Evolutionary conservation across 2,329 filamentous ascomycete species (phyloP), one percentile per base, ranked within the genome.

Genomic region (Ceratocystis cubensis): DNA sequence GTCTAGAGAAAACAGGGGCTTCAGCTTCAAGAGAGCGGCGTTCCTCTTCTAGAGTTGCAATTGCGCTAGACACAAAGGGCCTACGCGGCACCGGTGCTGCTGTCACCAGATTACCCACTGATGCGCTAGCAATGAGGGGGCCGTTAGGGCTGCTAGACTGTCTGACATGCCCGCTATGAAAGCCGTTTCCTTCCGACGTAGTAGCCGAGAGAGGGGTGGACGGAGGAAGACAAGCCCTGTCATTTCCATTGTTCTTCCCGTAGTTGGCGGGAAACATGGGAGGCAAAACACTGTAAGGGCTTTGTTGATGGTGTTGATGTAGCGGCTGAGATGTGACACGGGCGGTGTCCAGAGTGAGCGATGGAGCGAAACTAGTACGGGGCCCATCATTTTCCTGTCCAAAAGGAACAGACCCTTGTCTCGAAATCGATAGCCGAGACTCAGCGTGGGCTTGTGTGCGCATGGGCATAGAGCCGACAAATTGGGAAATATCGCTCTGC

Each of bases 401-500:
- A 63, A 48, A 63, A 48, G 37, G 25, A 44, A 48, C 28, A 22
- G 64, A 48, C 15, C 59, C 33, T 63, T 68, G 66, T 64, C 66
- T 65, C 4, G 66, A 57, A n/a, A 68, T 59, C 15, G 64, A 65
- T 25, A 57, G 13, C 15, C 66, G 63, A n/a, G 44, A 41, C 15
- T 67, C 66, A 3, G 61, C 56, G 20, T 65, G 64, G 59, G 64
- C 64, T 65, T 65, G n/a, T 59, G 64, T 6, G 13, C 53, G 61
- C 56, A 48, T 65, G 48, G 65, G 64, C 64, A 68, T 65, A 8
- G 61, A 61, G n/a, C 61, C 57, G 25, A 48, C 45, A 17, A 68
- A 64, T 6, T 68, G 66, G 22, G 66, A 68, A n/a, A 68, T 68
- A 61, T 68, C 66, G 17, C 66, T 68, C 37, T 68, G 66, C 5